Conservation (phyloP, 106 monocot genomes). For the Dioscorea dumetorum region DNA sequence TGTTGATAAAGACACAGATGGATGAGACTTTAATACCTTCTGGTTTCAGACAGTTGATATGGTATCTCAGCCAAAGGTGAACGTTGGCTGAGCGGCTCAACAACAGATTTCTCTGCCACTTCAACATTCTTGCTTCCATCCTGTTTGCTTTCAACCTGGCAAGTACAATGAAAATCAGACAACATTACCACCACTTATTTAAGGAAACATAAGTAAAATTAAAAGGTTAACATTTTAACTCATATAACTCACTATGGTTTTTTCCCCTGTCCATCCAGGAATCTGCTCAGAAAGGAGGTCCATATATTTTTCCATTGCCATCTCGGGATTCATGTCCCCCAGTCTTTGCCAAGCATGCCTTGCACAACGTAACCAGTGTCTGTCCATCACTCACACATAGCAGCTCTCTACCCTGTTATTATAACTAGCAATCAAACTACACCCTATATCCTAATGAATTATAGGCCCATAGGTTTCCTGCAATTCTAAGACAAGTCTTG, state of each 20-base stretch:
- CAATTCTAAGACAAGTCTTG: too few relatives aligned
- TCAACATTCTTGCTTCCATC: slow-evolving; percentile 11
- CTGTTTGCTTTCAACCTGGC: slow-evolving; percentile 9
- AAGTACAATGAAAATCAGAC: slow-evolving; percentile 3
- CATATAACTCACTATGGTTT: slow-evolving; percentile 15
- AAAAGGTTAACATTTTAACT: not conserved
- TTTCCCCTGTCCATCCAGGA: slow-evolving; percentile 38
- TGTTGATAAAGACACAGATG: not conserved
- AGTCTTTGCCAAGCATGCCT: slow-evolving; percentile 74
- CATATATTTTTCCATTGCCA: slow-evolving; percentile 65
- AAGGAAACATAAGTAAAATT: not conserved
- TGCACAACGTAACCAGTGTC: slow-evolving; percentile 20
- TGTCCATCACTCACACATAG: slow-evolving; percentile 10
- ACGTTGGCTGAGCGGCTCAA: not conserved
- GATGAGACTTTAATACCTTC: slow-evolving; percentile 2
- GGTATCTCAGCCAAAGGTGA: not conserved
- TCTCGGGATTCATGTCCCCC: slow-evolving; percentile 58
- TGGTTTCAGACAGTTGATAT: not conserved
- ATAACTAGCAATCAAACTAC: not conserved
- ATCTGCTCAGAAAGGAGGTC: slow-evolving; percentile 36
- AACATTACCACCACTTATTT: not conserved
- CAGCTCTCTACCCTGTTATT: slow-evolving; percentile 13
- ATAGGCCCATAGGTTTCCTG: too few relatives aligned
- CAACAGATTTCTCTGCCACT: not conserved
- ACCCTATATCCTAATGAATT: too few relatives aligned